These are phyloP conservation scores for Rhizopogon vulgaris DNA, from an alignment of 768 basidiomycete species.

Conservation along the genomic window DNA sequence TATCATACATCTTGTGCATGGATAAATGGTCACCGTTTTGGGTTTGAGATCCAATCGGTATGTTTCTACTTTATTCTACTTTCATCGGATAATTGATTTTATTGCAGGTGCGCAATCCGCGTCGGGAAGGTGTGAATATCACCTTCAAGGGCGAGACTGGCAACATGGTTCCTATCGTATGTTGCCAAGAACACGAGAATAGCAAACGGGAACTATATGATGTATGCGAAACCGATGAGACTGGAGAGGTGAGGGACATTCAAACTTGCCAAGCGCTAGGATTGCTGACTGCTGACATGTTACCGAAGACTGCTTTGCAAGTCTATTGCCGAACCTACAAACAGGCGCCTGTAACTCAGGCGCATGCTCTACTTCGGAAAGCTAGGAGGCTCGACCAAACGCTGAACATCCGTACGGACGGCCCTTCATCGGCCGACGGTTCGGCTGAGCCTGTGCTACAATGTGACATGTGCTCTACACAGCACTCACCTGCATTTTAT, in stretches of 20 bases:
- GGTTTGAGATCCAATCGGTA: constrained; percentile 87
- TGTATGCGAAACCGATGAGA: constrained; percentile 80
- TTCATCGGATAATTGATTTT: background rate
- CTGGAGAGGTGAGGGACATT: constrained; percentile 57
- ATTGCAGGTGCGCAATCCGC: constrained; percentile 67
- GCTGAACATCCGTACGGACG: constrained; percentile 44
- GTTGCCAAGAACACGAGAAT: constrained; percentile 71
- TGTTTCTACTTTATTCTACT: constrained; percentile 18
- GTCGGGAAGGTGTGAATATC: constrained; percentile 59
- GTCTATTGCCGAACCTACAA: constrained; percentile 85
- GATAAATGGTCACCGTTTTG: constrained; percentile 77
- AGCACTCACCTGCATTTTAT: constrained; percentile 75
- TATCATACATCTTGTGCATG: constrained; percentile 92
- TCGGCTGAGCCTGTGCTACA: constrained; percentile 23
- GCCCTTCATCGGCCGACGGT: constrained; percentile 3
- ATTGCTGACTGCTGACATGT: background rate
- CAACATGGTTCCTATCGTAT: constrained; percentile 69
- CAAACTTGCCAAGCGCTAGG: background rate
- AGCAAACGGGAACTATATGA: constrained; percentile 68
- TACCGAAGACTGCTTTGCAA: constrained; percentile 76
- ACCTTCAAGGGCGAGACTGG: constrained; percentile 78
- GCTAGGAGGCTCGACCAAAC: constrained; percentile 78
- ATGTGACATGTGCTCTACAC: constrained; percentile 60
- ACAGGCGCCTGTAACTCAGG: constrained; percentile 60
- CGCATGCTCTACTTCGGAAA: constrained; percentile 85